phyloP scores from a whole-genome alignment of 2,329 filamentous ascomycete species.

The Pseudogymnoascus sp. region DNA sequence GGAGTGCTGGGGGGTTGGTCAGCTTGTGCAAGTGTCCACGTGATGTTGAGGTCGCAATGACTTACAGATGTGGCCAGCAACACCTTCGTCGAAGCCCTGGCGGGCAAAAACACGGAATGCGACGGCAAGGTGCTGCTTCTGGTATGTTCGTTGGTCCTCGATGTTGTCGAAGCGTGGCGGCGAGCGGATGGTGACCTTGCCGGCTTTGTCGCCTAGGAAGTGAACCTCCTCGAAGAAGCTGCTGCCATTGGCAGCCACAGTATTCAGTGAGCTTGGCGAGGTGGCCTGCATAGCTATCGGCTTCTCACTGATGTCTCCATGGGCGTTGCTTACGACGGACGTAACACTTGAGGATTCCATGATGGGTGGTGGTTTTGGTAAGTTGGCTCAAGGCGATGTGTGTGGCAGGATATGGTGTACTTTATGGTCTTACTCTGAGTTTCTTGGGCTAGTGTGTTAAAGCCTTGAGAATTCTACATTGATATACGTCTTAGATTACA shows the following conservation, averaged over 20 bases:
- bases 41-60: neutral
- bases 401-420: neutral
- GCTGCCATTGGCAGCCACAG: neutral
- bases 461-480: neutral
- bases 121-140: conserved; percentile 34
- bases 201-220: conserved; percentile 15
- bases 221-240: conserved; percentile 15
- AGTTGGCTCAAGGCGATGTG: neutral
- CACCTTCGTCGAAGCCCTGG: conserved; percentile 35
- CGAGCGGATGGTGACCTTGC: conserved; percentile 10
- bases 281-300: neutral
- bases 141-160: conserved; percentile 22
- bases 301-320: neutral
- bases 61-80: conserved; percentile 35
- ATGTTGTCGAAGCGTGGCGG: conserved; percentile 21
- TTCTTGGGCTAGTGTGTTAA: neutral
- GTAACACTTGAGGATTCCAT: neutral
- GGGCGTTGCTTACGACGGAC: neutral
- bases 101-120: conserved; percentile 39
- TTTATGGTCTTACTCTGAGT: neutral
- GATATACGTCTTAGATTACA: neutral
- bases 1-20: conserved; percentile 16
- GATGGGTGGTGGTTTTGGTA: neutral
- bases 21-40: neutral
- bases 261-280: neutral